A percentile compares a stretch with the other conserved stretches of the same genome.
Evolutionary conservation across 305 asterid genomes (phyloP).

Genomic region (Rubia balearica): DNA sequence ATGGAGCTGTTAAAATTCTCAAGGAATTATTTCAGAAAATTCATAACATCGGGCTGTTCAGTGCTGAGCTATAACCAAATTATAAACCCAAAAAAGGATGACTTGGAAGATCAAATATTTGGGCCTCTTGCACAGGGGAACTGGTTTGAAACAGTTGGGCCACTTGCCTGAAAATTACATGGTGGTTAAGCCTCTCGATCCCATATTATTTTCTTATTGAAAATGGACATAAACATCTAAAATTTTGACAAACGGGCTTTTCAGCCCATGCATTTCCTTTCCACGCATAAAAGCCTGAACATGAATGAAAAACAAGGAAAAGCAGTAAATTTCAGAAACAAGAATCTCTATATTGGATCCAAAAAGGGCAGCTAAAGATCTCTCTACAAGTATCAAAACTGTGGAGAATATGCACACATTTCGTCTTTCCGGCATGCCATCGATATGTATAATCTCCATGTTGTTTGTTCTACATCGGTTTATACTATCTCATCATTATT

Average conservation of each 20-base stretch:
- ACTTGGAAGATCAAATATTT: neutral
- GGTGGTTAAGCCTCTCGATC: neutral
- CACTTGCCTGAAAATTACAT: neutral
- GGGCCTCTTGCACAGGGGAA: neutral
- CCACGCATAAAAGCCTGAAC: too few species aligned
- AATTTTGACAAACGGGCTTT: too few species aligned
- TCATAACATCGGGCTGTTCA: too few species aligned
- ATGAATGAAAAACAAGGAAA: neutral
- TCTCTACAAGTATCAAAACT: conserved; percentile 11
- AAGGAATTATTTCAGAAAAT: too few species aligned
- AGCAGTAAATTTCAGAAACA: neutral
- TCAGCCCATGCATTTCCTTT: neutral
- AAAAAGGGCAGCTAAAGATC: neutral
- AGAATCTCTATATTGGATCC: neutral
- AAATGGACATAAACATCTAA: too few species aligned
- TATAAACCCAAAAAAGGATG: neutral
- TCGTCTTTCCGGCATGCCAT: neutral
- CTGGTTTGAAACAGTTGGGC: neutral
- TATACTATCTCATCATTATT: conserved; percentile 19
- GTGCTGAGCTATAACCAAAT: too few species aligned
- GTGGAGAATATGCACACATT: neutral
- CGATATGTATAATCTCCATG: neutral
- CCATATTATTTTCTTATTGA: too few species aligned
- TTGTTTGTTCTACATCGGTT: conserved; percentile 4
- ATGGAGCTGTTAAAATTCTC: too few species aligned